Evolutionary conservation across 495 filamentous ascomycete species (phyloP), one percentile per base, ranked within the genome.

Genomic region (Penicillium parvum): DNA sequence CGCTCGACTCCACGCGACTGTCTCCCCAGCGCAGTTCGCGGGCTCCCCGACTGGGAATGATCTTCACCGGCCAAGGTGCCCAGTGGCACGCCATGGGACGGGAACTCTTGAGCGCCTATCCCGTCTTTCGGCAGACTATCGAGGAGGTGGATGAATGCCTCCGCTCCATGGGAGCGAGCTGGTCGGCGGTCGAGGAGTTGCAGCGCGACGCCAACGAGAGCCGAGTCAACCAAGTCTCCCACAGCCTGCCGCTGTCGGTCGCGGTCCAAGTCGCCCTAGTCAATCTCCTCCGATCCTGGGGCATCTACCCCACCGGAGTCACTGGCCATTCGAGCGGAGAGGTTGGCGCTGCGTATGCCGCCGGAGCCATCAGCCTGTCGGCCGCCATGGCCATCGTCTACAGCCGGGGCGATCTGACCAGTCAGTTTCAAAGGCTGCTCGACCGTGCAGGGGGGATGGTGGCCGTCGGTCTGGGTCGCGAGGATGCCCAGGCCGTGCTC

Each of bases 171-270:
- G 46, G 46, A 3, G 29, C 39, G 6, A 17, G 27, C 12, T 37
- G 46, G 46, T 22, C 17, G 15, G 14, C 35, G 7, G 3, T 38
- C 7, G 33, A 37, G 1, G 46, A 49, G 34, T 16, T 49, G 18
- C 16, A 11, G 2, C 26, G 20, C 18, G 39, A 43, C 20, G 26
- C 9, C 20, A 61, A 0, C n/a, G n/a, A n/a, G n/a, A 28, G 9
- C 26, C 26, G 2, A 28, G 15, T 35, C 19, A 55, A 53, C 33
- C 38, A 40, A 2, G 33, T 54, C 7, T 65, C 64, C 32, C 17
- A 45, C 37, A 22, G 5, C 60, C 4, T 20, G 10, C 38, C 38
- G n/a, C 22, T 40, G 15, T 29, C 23, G 5, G 21, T 26, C 12
- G 38, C 25, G 5, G 21, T 40, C 15, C 38, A 40, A 14, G 27